Conservation (phyloP, 176 grass and related monocot species). For the Ensete ventricosum region DNA sequence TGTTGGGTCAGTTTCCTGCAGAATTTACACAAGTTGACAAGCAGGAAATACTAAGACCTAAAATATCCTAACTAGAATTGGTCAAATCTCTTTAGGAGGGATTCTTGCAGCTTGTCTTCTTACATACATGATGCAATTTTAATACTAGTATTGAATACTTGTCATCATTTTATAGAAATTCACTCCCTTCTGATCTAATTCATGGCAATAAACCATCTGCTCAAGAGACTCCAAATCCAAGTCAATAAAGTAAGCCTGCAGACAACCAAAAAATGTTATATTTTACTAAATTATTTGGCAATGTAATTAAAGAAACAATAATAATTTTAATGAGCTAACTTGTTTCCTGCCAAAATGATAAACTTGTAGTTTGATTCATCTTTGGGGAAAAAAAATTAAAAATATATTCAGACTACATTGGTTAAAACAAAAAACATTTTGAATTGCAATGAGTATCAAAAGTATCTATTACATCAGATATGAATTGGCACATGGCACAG, state of each 20-base stretch:
- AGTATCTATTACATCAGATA: too few species aligned
- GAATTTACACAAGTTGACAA: not conserved
- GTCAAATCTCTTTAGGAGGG: not conserved
- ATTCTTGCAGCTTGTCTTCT: not conserved
- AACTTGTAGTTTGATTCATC: too few species aligned
- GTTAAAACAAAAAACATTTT: not conserved
- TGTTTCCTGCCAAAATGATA: too few species aligned
- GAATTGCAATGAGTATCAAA: not conserved
- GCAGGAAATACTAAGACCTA: not conserved
- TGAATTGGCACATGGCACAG: too few species aligned
- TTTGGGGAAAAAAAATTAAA: too few species aligned
- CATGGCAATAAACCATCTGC: constrained; percentile 63
- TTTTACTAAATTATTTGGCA: not conserved
- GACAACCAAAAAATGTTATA: not conserved
- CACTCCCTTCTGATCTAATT: constrained; percentile 69
- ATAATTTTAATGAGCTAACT: too few species aligned
- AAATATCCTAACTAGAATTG: not conserved
- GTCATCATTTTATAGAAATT: constrained; percentile 46
- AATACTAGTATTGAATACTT: not conserved
- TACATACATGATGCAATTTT: not conserved
- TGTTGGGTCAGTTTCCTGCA: not conserved
- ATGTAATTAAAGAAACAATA: not conserved
- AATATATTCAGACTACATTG: not conserved
- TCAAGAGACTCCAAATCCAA: constrained; percentile 78
- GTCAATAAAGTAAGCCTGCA: constrained; percentile 75